phyloP scores from a whole-genome alignment of 345 rosid species.

The Populus simonii region DNA sequence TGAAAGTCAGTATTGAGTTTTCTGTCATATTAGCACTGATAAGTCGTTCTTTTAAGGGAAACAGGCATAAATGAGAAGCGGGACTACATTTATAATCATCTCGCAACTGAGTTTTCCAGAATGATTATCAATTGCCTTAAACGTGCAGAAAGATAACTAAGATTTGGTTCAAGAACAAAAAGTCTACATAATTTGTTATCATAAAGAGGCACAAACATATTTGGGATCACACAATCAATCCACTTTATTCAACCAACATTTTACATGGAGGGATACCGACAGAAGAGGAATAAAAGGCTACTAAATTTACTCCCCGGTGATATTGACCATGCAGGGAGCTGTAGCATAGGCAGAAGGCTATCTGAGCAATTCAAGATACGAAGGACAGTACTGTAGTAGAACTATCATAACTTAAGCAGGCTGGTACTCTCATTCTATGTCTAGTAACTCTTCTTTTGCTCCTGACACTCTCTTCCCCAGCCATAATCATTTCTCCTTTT shows the following conservation, averaged over 20 bases:
- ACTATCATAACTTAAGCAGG: not conserved
- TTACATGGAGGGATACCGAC: not conserved
- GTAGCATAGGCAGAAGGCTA: not conserved
- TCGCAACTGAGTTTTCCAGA: not conserved
- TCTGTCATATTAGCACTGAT: not conserved
- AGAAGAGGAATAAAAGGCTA: not conserved
- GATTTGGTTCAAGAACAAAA: too few species aligned
- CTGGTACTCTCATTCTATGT: not conserved
- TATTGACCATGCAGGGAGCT: not conserved
- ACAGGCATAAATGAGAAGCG: not conserved
- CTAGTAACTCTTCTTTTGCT: not conserved
- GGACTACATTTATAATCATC: not conserved
- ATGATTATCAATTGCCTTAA: not conserved
- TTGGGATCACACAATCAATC: too few species aligned
- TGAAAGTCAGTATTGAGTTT: not conserved
- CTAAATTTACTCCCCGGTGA: not conserved
- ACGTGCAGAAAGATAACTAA: not conserved
- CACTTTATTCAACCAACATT: not conserved
- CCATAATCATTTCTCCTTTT: not conserved
- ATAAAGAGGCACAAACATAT: not conserved
- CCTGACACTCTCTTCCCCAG: not conserved
- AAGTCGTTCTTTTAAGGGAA: not conserved
- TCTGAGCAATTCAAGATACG: not conserved
- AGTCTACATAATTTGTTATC: not conserved
- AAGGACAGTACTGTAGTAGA: not conserved